These are phyloP conservation scores for Neonothopanus nambi DNA, from an alignment of 1,284 basidiomycete genomes.

Conservation along the genomic window DNA sequence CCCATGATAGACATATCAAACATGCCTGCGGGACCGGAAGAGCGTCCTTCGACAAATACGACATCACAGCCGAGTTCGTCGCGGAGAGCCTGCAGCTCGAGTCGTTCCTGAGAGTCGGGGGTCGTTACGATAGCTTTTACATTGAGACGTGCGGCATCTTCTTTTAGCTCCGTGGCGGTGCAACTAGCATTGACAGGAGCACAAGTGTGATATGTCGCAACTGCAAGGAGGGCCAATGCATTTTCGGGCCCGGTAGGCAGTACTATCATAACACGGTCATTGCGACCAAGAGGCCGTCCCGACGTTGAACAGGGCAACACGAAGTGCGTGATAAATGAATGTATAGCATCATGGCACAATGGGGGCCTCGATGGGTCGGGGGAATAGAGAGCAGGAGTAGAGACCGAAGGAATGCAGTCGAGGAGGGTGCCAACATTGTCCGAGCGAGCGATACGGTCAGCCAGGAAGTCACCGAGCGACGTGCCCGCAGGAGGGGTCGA, in stretches of 20 bases:
- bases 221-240: constrained; percentile 41
- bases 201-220: constrained; percentile 43
- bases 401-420: constrained; percentile 37
- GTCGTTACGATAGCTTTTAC: constrained; percentile 41
- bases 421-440: constrained; percentile 33
- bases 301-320: constrained; percentile 34
- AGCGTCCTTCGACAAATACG: constrained; percentile 33
- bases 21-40: constrained; percentile 36
- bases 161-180: constrained; percentile 40
- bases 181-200: constrained; percentile 46
- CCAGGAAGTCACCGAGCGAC: constrained; percentile 39
- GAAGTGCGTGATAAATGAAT: constrained; percentile 37
- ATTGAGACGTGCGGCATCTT: constrained; percentile 38
- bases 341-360: constrained; percentile 34
- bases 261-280: constrained; percentile 44
- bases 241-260: constrained; percentile 47
- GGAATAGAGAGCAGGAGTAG: constrained; percentile 34
- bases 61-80: constrained; percentile 37
- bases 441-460: constrained; percentile 29
- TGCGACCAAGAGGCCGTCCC: constrained; percentile 32
- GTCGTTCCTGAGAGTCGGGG: constrained; percentile 35
- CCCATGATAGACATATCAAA: constrained; percentile 40
- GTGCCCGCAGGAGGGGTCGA: constrained; percentile 21
- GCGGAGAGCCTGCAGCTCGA: constrained; percentile 33
- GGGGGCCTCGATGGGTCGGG: constrained; percentile 25